Percentiles rank a stretch among this genome's conserved stretches.
phyloP scores from a whole-genome alignment of 306 rosid species.

The Citrullus colocynthis region DNA sequence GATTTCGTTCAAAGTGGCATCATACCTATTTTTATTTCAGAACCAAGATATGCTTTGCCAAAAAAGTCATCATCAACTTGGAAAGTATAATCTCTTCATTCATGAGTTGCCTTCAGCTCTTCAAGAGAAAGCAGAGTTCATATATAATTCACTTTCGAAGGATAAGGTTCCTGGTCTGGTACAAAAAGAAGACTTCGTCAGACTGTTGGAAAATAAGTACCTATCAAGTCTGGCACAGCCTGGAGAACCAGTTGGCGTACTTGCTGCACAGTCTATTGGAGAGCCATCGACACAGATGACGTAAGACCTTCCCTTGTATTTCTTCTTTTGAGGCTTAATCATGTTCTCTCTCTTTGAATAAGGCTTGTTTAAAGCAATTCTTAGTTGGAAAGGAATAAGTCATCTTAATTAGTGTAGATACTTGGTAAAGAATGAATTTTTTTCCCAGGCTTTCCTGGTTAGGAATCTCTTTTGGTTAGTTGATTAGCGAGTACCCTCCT shows the following conservation, averaged over 20 bases:
- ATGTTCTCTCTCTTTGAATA: neutral
- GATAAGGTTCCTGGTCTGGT: constrained; percentile 19
- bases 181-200: constrained; percentile 34
- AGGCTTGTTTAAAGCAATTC: neutral
- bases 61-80: constrained; percentile 42
- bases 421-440: neutral
- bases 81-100: constrained; percentile 46
- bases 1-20: neutral
- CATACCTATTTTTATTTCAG: constrained; percentile 31
- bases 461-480: neutral
- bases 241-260: constrained; percentile 95
- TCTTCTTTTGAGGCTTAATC: neutral
- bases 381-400: neutral
- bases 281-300: constrained; percentile 99
- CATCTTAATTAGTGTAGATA: neutral
- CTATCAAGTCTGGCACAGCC: constrained; percentile 81
- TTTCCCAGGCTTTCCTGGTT: neutral
- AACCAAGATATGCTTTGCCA: constrained; percentile 54
- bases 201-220: constrained; percentile 85
- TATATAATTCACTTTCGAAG: constrained; percentile 20
- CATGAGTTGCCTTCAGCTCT: constrained; percentile 59
- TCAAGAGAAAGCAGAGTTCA: constrained; percentile 35
- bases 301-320: constrained; percentile 24
- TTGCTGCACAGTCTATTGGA: constrained; percentile 91
- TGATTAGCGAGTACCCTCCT: neutral